These are phyloP conservation scores for Penicillium psychrosexuale DNA, from an alignment of 2,329 filamentous ascomycete species.

Conservation along the genomic window DNA sequence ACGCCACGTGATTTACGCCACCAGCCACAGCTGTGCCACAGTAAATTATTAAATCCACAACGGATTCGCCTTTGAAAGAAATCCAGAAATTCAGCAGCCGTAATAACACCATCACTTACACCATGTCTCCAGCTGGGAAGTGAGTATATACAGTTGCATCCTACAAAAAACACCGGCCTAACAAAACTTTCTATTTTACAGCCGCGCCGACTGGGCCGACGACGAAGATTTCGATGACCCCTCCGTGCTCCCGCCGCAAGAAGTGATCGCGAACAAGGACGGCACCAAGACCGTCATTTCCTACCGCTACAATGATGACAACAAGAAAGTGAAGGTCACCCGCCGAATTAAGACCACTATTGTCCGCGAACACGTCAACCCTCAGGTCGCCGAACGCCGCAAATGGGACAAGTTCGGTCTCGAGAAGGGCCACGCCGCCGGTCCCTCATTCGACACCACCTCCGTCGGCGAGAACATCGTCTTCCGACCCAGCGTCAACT, in stretches of 20 bases:
- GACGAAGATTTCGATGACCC: slow-evolving; percentile 83
- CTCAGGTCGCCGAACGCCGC: slow-evolving; percentile 91
- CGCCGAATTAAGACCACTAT: slow-evolving; percentile 90
- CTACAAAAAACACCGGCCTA: slow-evolving; percentile 7
- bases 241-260: slow-evolving; percentile 76
- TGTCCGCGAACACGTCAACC: slow-evolving; percentile 91
- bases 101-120: slow-evolving; percentile 30
- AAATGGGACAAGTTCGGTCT: slow-evolving; percentile 89
- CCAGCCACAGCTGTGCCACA: slow-evolving; percentile 39
- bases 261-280: slow-evolving; percentile 95
- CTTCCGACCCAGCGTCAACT: slow-evolving; percentile 89
- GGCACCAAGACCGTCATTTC: slow-evolving; percentile 94
- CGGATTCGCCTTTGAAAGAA: slow-evolving; percentile 40
- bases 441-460: slow-evolving; percentile 85
- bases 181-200: slow-evolving; percentile 28
- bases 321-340: slow-evolving; percentile 95
- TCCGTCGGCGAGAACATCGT: slow-evolving; percentile 97
- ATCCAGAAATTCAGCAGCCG: slow-evolving; percentile 40
- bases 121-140: slow-evolving; percentile 49
- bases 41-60: slow-evolving; percentile 43
- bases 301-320: slow-evolving; percentile 85
- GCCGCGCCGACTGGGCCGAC: slow-evolving; percentile 86
- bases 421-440: slow-evolving; percentile 77
- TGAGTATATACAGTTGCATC: slow-evolving; percentile 28
- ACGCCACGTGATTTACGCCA: slow-evolving; percentile 23